Base-by-base conservation (phyloP, 73 alveolate genomes). In the Paramecium primaurelia region DNA sequence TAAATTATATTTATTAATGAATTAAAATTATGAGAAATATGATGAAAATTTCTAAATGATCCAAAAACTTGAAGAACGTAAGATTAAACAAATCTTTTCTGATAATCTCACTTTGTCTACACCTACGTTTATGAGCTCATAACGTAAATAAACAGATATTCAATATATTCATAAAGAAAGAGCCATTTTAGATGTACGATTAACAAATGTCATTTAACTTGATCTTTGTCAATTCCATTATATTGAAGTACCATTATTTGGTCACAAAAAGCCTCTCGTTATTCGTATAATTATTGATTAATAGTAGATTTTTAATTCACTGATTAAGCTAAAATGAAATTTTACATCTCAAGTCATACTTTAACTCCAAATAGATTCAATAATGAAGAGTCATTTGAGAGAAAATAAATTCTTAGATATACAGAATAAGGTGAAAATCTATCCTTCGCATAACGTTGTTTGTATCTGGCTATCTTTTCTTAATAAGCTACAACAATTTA, bases 311-410 rank as follows among this genome's bases (percentile, higher is more conserved):
- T 80, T 34, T 20, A 34, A 80, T 80, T 80, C 91, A 22, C 75
- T 12, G 91, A 80, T 44, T 40, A 40, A 26, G 75, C 77, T 6
- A 80, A 80, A 45, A 80, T 80, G 75, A 80, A 80, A 36, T 80
- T 80, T 80, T 80, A 80, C 58, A 80, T 80, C 14, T 80, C 91
- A 22, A 44, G 75, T 14, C 75, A 80, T 18, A 80, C 91, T 26
- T 3, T 80, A n/a, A 80, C 91, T 45, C 91, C 91, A 32, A 80
- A 80, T 32, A n/a, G 91, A 44, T 80, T 80, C 14, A 80, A 80
- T 47, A 32, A 32, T 80, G 91, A 80, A 14, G 91, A 80, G 49
- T 59, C 91, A 3, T 80, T 80, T 26, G 47, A 80, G 10, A 80
- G 91, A 44, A 80, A 80, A 80, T 7, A 80, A 80, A 44, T 80